Conservation (phyloP, 2,329 filamentous ascomycete genomes). For the Mycosphaerella sp. region DNA sequence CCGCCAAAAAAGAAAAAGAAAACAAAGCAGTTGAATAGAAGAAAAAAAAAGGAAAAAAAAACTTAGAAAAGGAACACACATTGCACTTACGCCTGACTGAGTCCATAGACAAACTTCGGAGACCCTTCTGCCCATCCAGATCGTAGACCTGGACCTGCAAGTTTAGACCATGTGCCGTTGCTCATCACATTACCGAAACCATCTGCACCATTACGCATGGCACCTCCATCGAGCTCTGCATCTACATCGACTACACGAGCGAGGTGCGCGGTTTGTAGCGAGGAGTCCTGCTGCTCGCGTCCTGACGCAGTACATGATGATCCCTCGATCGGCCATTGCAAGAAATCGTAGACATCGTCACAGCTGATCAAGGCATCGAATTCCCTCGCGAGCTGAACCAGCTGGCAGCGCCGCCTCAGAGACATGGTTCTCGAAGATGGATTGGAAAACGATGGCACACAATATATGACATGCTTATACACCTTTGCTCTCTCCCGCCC, state of each 20-base stretch:
- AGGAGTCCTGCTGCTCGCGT: neutral
- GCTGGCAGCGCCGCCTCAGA: conserved; percentile 55
- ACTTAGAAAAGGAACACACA: neutral
- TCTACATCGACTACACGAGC: conserved; percentile 78
- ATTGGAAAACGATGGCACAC: conserved; percentile 82
- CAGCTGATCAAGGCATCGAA: conserved; percentile 76
- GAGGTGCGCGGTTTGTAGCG: conserved; percentile 41
- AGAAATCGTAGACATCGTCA: conserved; percentile 91
- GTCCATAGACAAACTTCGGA: conserved; percentile 52
- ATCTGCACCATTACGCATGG: conserved; percentile 43
- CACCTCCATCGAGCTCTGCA: conserved; percentile 54
- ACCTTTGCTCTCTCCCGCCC: conserved; percentile 60
- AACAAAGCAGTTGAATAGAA: no score
- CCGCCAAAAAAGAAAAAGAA: no score
- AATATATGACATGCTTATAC: conserved; percentile 80
- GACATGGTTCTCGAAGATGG: conserved; percentile 81
- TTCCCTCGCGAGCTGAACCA: conserved; percentile 70
- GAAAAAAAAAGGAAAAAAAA: no score
- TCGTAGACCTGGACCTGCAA: conserved; percentile 70
- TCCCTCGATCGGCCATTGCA: conserved; percentile 61
- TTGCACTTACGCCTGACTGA: conserved; percentile 51
- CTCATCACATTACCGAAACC: conserved; percentile 74
- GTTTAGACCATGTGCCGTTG: conserved; percentile 88
- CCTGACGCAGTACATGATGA: neutral
- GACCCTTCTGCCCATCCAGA: conserved; percentile 85